Evolutionary conservation across 148 eudicot species (phyloP), one percentile per base, ranked within the genome.

Genomic region (Chenopodium berlandieri): DNA sequence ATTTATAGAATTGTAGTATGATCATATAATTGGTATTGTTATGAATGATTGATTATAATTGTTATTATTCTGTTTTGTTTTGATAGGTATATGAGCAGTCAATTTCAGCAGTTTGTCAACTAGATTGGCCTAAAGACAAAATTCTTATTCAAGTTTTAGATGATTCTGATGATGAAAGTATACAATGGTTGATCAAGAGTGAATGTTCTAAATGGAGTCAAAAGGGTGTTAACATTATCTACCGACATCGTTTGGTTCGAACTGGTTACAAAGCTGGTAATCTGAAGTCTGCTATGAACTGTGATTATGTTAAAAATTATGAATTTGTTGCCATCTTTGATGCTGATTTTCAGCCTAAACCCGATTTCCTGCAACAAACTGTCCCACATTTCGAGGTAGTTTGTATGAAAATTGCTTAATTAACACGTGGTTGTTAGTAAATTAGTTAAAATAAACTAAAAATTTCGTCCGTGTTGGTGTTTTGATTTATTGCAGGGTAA

Each of bases 311-410:
- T 71, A 92, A 88, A 87, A 86, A 89, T 70, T 92, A 92, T 37
- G 96, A 92, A 70, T 92, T 83, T 56, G 96, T 92, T 80, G 96
- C 96, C 17, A 92, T 92, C 66, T 92, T 92, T 76, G 96, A 92
- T 84, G 92, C 96, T 79, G 96, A 92, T 91, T 92, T 92, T 46
- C 96, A 92, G 74, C 96, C 96, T 23, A 85, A 83, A 25, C 86
- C 92, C 0, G 94, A 93, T 88, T 93, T 89, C 75, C 91, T 93
- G 22, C 82, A 82, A 83, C 84, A 68, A 25, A 91, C 94, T 4
- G 86, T 93, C 78, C 93, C 94, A 17, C 92, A 92, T 87, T 92
- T 92, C 77, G 84, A 89, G 97, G 97, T 91, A 13, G 14, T 50
- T 56, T 32, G 44, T 12, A 16, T 12, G 34, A 30, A 66, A 50